phyloP scores from a whole-genome alignment of 441 rosid genomes.

The Erysimum cheiri region DNA sequence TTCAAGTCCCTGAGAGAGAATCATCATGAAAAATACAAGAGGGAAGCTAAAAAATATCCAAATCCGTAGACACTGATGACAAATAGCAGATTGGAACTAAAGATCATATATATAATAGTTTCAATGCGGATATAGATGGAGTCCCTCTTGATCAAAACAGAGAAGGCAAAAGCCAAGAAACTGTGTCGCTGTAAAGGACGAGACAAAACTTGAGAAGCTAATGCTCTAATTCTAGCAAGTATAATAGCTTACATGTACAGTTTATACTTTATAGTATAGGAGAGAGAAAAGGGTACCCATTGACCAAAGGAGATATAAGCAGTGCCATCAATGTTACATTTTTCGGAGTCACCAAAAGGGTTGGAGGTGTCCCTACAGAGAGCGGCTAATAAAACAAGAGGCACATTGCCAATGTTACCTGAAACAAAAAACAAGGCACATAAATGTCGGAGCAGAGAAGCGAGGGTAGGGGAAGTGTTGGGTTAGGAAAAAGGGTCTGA shows the following conservation, averaged over 20 bases:
- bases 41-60: slow-evolving; percentile 22
- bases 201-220: slow-evolving; percentile 13
- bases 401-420: slow-evolving; percentile 99
- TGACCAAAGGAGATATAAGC: slow-evolving; percentile 98
- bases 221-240: slow-evolving; percentile 1
- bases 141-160: slow-evolving; percentile 21
- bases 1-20: slow-evolving; percentile 2
- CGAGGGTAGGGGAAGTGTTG: not conserved
- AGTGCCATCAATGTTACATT: slow-evolving; percentile 84
- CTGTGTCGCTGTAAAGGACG: not conserved
- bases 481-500: slow-evolving; percentile 45
- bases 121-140: slow-evolving; percentile 4
- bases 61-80: slow-evolving; percentile 16
- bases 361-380: slow-evolving; percentile 80
- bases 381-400: slow-evolving; percentile 93
- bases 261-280: not conserved
- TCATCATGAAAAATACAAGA: slow-evolving; percentile 18
- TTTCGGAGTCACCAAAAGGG: slow-evolving; percentile 87
- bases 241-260: not conserved
- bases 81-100: slow-evolving; percentile 9
- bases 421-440: slow-evolving; percentile 41
- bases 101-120: not conserved
- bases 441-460: slow-evolving; percentile 14
- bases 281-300: slow-evolving; percentile 65
- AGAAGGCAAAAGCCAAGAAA: slow-evolving; percentile 18